Conservation (phyloP, 2,329 filamentous ascomycete genomes). For the Colletotrichum filicis region DNA sequence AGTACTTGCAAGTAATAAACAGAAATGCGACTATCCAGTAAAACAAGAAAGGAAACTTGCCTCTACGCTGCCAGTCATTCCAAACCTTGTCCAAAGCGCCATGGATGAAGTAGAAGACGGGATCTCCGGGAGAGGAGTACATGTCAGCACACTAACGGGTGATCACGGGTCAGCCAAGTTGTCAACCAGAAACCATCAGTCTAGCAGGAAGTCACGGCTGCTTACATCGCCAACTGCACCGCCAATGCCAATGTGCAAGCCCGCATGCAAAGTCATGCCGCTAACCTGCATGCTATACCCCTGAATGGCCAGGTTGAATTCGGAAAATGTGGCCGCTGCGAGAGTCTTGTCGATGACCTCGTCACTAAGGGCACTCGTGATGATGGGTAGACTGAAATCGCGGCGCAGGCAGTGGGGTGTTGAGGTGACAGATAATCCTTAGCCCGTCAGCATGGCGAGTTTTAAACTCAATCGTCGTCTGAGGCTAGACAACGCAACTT, state of each 20-base stretch:
- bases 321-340: neutral
- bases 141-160: neutral
- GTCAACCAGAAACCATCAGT: neutral
- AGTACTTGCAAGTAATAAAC: neutral
- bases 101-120: neutral
- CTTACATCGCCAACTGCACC: neutral
- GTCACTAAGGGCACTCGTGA: neutral
- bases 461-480: neutral
- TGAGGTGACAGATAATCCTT: neutral
- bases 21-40: neutral
- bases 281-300: neutral
- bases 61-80: neutral
- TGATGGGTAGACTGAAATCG: constrained; percentile 9
- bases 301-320: neutral
- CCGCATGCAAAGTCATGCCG: neutral
- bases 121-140: neutral
- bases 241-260: neutral
- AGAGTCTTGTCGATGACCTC: neutral
- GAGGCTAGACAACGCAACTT: neutral
- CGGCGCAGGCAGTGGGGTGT: constrained; percentile 16
- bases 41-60: neutral
- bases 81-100: neutral
- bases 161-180: neutral
- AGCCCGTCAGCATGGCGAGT: neutral
- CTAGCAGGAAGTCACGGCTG: neutral